Percentiles rank a stretch among this genome's conserved stretches.
phyloP scores from a whole-genome alignment of 345 rosid species.

The Eucalyptus coolabah region DNA sequence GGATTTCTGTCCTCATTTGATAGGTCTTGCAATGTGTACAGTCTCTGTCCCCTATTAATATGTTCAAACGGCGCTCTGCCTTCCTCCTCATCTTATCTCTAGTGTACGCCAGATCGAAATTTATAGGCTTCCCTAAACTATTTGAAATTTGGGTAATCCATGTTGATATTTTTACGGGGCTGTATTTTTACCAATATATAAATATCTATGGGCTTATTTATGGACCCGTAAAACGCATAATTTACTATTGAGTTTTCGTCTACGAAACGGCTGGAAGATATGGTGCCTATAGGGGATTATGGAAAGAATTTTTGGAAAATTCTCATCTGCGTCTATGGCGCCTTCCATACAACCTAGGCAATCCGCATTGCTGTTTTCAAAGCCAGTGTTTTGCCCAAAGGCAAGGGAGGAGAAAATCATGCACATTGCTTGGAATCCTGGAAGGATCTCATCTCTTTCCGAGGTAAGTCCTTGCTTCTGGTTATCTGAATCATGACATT shows the following conservation, averaged over 20 bases:
- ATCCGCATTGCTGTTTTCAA: not conserved
- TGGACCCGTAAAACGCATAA: not conserved
- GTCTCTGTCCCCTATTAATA: not conserved
- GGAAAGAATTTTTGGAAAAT: not conserved
- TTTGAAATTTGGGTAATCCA: not conserved
- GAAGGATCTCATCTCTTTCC: not conserved
- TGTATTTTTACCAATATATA: not conserved
- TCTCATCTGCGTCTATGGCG: not conserved
- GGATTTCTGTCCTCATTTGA: not conserved
- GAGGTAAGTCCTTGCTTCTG: not conserved
- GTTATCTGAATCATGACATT: not conserved
- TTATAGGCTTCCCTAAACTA: not conserved
- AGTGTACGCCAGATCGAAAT: not conserved
- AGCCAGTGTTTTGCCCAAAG: not conserved
- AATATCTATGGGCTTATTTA: not conserved
- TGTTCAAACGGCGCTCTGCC: not conserved
- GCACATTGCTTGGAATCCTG: not conserved
- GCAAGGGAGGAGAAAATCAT: not conserved
- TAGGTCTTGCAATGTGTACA: not conserved
- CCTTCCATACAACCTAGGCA: not conserved
- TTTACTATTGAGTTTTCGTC: not conserved
- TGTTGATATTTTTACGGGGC: not conserved
- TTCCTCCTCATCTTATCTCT: not conserved
- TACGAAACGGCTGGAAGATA: not conserved
- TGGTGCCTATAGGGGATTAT: not conserved